Conservation (phyloP, 148 eudicot genomes). For the Rhododendron williamsianum region DNA sequence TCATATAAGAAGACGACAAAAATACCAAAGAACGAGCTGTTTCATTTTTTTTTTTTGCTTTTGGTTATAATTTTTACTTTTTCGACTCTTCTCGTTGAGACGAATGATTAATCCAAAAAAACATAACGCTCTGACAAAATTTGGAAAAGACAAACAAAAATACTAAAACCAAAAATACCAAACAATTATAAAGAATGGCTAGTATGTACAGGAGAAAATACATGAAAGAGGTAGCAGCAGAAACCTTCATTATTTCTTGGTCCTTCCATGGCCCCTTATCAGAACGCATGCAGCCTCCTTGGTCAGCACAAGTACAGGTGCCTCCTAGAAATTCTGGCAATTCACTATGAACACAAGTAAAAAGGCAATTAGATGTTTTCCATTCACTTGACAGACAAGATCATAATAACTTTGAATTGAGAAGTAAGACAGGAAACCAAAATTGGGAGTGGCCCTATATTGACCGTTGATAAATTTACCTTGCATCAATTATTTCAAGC, state of each 20-base stretch:
- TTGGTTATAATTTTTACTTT: too few species aligned
- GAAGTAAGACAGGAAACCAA: neutral
- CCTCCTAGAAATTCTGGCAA: constrained; percentile 94
- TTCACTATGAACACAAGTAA: constrained; percentile 40
- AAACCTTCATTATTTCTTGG: constrained; percentile 74
- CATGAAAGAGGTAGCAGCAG: constrained; percentile 1
- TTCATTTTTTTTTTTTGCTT: too few species aligned
- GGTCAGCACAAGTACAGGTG: constrained; percentile 73
- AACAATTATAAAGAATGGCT: neutral
- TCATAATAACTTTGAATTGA: neutral
- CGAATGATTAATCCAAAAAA: neutral
- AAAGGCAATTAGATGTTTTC: neutral
- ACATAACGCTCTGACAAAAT: neutral
- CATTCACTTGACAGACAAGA: neutral
- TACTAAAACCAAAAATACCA: neutral
- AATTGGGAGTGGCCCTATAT: neutral
- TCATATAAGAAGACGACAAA: neutral
- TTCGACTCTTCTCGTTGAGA: neutral
- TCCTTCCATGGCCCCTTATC: constrained; percentile 97
- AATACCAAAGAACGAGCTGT: neutral
- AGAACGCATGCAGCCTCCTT: constrained; percentile 85
- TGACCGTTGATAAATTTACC: constrained; percentile 30
- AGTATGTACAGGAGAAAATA: neutral
- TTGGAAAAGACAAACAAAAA: neutral
- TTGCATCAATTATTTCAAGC: constrained; percentile 87